Base-by-base conservation (phyloP, 352 stramenopile species). In the Phytophthora pistaciae region DNA sequence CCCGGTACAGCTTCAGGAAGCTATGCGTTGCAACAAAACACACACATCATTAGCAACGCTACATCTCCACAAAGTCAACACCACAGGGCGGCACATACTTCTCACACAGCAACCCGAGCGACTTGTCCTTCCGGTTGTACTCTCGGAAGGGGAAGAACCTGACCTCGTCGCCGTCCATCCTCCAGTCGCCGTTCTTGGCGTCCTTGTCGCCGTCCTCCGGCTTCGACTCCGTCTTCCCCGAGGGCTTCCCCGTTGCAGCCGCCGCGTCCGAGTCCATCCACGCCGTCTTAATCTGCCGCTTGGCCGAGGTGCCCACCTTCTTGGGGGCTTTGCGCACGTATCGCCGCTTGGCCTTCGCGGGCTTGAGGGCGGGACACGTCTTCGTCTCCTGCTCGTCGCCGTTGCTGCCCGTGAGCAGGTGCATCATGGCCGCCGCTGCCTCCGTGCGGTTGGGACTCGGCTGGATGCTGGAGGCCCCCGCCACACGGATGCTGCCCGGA, bases 71-170 rank as follows among this genome's bases (percentile, higher is more conserved):
- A 14, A 10, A 13, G 1, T 49, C 18, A 25, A 16, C 25, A 44
- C n/a, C 11, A 9, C 31, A 36, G 27, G n/a, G n/a, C n/a, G 18
- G 46, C 18, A 84, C 83, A 64, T 74, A 96, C 89, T 96, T 96
- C 80, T 95, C 89, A 69, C 87, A 95, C 5, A 96, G 75, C 58
- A 96, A 59, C 2, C 89, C 89, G 5, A 96, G 83, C 4, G 89
- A 96, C 48, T 96, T 96, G 36, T 96, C 86, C 73, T 96, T 96
- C 54, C 89, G 86, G 64, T 91, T 96, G 81, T 96, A 96, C 74
- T 95, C 87, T 66, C 87, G 81, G 64, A 91, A 95, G 7, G 86
- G 86, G 44, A 91, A 85, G 60, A 90, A 92, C 11, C 64, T 70
- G 7, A 72, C 65, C 57, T 89, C 76, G 11, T 87, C 72, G 4